Percentiles rank a stretch among this genome's conserved stretches.
Conservation (phyloP, 2,329 filamentous ascomycete species). For the Sporothrix humicola region DNA sequence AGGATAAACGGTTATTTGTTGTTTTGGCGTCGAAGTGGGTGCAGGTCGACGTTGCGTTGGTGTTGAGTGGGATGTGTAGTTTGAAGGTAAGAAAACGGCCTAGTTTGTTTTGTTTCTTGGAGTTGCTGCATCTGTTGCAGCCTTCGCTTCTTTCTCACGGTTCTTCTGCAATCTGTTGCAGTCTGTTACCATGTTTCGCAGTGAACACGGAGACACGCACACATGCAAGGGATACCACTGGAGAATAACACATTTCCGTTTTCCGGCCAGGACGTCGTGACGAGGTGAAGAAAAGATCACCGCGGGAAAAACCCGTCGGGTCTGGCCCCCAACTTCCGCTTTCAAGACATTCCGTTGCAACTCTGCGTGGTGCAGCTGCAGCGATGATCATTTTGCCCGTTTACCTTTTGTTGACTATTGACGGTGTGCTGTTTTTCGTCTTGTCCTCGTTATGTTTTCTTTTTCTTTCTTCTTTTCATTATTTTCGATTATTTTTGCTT, state of each 20-base stretch:
- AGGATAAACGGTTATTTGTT: background rate
- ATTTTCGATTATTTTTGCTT: background rate
- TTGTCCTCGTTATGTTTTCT: background rate
- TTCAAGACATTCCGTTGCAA: conserved; percentile 6
- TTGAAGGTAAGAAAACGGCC: background rate
- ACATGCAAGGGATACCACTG: conserved; percentile 1
- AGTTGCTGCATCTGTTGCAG: background rate
- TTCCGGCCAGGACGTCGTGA: background rate
- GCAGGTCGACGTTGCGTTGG: background rate
- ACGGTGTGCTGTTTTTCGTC: too few relatives aligned
- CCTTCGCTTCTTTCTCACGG: background rate
- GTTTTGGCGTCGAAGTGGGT: too few relatives aligned
- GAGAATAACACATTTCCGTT: background rate
- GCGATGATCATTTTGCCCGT: background rate
- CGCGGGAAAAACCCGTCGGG: background rate
- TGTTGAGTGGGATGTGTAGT: conserved; percentile 18
- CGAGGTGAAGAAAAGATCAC: background rate
- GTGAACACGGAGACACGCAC: background rate
- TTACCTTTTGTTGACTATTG: background rate
- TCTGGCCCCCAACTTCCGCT: background rate
- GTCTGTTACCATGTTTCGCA: background rate
- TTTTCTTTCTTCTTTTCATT: background rate
- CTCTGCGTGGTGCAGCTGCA: background rate
- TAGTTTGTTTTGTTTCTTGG: background rate
- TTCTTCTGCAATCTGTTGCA: background rate